phyloP scores from a whole-genome alignment of 2,329 filamentous ascomycete genomes.

The Dryadomyces quercivorus region DNA sequence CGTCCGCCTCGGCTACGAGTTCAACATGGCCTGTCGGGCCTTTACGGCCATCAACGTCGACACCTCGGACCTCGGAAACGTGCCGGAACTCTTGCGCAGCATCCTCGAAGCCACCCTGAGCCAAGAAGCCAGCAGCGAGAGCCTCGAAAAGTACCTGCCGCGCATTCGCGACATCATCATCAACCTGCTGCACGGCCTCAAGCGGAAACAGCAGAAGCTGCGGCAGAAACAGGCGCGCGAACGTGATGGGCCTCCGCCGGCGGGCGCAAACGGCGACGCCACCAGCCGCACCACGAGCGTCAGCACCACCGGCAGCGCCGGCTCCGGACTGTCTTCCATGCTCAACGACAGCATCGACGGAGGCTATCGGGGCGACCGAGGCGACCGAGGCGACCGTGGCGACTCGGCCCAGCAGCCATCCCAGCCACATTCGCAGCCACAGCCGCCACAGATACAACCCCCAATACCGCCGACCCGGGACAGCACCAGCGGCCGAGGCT shows the following conservation, averaged over 20 bases:
- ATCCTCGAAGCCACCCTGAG: slow-evolving; percentile 94
- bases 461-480: slow-evolving; percentile 14
- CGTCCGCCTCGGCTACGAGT: slow-evolving; percentile 93
- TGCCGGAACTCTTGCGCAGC: slow-evolving; percentile 77
- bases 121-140: slow-evolving; percentile 88
- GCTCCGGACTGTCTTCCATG: slow-evolving; percentile 43
- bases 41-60: slow-evolving; percentile 97
- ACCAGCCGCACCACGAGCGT: slow-evolving; percentile 35
- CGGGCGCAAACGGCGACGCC: neutral
- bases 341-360: slow-evolving; percentile 47
- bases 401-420: slow-evolving; percentile 19
- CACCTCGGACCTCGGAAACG: slow-evolving; percentile 84
- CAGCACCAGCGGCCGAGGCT: slow-evolving; percentile 18
- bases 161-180: slow-evolving; percentile 98
- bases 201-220: slow-evolving; percentile 90
- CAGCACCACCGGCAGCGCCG: slow-evolving; percentile 46
- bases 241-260: slow-evolving; percentile 42
- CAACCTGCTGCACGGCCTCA: slow-evolving; percentile 87
- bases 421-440: slow-evolving; percentile 11
- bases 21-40: slow-evolving; percentile 95
- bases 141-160: slow-evolving; percentile 85
- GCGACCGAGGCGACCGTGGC: slow-evolving; percentile 37
- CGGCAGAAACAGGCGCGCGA: slow-evolving; percentile 50
- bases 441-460: slow-evolving; percentile 15
- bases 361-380: no score